Evolutionary conservation across 2,329 filamentous ascomycete species (phyloP).

Genomic region (Hymenoscyphus fraxineus): DNA sequence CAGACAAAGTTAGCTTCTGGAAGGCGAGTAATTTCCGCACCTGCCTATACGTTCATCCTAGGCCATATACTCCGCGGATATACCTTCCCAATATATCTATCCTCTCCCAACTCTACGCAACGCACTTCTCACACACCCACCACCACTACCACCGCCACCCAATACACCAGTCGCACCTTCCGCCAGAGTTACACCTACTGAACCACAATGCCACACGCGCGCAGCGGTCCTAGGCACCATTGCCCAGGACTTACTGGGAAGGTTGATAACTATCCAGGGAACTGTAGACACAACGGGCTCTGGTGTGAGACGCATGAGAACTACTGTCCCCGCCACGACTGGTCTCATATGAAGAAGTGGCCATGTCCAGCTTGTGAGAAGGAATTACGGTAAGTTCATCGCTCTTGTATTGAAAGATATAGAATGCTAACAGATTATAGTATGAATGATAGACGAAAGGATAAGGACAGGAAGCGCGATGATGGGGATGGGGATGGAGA

Average conservation of each 20-base stretch:
- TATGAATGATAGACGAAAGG: background rate
- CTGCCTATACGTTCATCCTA: too few relatives aligned
- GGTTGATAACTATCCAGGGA: background rate
- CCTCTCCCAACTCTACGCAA: too few relatives aligned
- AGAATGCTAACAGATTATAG: too few relatives aligned
- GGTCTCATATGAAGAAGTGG: background rate
- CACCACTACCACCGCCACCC: too few relatives aligned
- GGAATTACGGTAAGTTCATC: background rate
- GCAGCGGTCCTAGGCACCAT: background rate
- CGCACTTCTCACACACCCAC: too few relatives aligned
- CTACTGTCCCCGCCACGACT: slow-evolving; percentile 2
- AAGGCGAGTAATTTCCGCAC: too few relatives aligned
- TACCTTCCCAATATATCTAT: too few relatives aligned
- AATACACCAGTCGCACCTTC: background rate
- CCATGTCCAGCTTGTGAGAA: slow-evolving; percentile 2
- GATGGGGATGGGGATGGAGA: background rate
- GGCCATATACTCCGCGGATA: too few relatives aligned
- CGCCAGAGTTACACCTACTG: background rate
- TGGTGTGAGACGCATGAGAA: slow-evolving; percentile 6
- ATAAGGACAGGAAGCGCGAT: background rate
- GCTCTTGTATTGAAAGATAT: too few relatives aligned
- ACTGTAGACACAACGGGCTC: background rate
- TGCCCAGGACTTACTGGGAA: slow-evolving; percentile 3
- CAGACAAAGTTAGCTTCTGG: too few relatives aligned
- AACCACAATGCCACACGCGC: slow-evolving; percentile 7